Evolutionary conservation across 257 asterid species (phyloP).

Genomic region (Rauvolfia tetraphylla): DNA sequence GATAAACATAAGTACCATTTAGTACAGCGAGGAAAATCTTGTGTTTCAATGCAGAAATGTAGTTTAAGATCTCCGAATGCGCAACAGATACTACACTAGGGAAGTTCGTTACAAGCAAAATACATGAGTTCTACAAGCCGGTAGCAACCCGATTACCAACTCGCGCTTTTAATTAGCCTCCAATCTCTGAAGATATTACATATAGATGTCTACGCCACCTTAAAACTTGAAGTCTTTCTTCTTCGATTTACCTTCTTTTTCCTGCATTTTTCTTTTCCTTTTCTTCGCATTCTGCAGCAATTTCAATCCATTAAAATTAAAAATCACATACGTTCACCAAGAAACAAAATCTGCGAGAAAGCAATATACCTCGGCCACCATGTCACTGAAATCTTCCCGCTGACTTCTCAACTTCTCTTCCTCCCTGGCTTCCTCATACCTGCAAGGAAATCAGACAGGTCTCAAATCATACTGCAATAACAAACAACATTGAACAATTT

Average conservation of each 20-base stretch:
- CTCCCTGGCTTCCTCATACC: slow-evolving; percentile 97
- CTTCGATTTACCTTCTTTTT: slow-evolving; percentile 83
- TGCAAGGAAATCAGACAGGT: slow-evolving; percentile 16
- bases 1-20: too few relatives aligned
- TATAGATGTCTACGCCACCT: not conserved
- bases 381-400: slow-evolving; percentile 94
- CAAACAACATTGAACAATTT: not conserved
- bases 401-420: slow-evolving; percentile 83
- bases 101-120: not conserved
- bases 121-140: not conserved
- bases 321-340: not conserved
- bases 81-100: not conserved
- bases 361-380: slow-evolving; percentile 84
- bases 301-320: slow-evolving; percentile 14
- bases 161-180: not conserved
- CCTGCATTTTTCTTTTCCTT: slow-evolving; percentile 90
- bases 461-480: not conserved
- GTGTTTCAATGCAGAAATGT: too few relatives aligned
- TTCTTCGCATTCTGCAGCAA: slow-evolving; percentile 73
- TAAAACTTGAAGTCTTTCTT: slow-evolving; percentile 89
- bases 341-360: not conserved
- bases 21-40: too few relatives aligned
- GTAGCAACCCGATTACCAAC: not conserved
- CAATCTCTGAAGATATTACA: not conserved
- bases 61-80: too few relatives aligned